Base-by-base conservation (phyloP, 495 filamentous ascomycete species). In the Thermothielavioides terrestris region DNA sequence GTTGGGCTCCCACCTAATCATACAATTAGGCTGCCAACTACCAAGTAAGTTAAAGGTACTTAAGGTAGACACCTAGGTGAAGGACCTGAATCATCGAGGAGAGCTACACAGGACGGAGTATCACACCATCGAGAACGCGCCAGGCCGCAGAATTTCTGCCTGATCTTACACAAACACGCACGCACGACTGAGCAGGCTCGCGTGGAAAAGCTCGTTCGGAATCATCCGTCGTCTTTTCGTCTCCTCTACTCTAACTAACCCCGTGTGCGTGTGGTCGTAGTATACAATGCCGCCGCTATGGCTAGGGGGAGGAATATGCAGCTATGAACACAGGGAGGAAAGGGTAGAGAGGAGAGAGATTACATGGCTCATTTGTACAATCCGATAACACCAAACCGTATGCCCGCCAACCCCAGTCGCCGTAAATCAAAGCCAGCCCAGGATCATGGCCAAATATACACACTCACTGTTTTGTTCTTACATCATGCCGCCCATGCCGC, bases 401-500 rank as follows among this genome's bases (percentile, higher is more conserved):
- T 60, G 53, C 52, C 51, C 56, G n/a, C n/a, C 57, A 59, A 55
- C 52, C 55, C 60, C 27, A 57, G 55, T 60, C 61, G 61, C 61
- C 63, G 43, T 56, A 64, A 60, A 64, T 56, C 49, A 62, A 53
- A 30, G 37, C 44, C n/a, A n/a, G n/a, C n/a, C n/a, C 51, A 26
- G 15, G 42, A 39, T 39, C 46, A 48, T 50, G 49, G 32, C 31
- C n/a, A 52, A 48, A 37, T n/a, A 44, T 21, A 48, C 34, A n/a
- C n/a, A n/a, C n/a, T n/a, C n/a, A n/a, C n/a, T n/a, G n/a, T n/a
- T n/a, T n/a, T 52, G 17, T 50, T 39, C 41, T 58, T 72, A 77
- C 71, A 75, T 75, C 75, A 78, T 78, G 56, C 77, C 73, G 42
- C 72, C 75, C 78, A 82, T 82, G 34, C 80, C 79, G 18, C 78